Base-by-base conservation (phyloP, 140 eudicot species). In the Ambrosia hybrid region DNA sequence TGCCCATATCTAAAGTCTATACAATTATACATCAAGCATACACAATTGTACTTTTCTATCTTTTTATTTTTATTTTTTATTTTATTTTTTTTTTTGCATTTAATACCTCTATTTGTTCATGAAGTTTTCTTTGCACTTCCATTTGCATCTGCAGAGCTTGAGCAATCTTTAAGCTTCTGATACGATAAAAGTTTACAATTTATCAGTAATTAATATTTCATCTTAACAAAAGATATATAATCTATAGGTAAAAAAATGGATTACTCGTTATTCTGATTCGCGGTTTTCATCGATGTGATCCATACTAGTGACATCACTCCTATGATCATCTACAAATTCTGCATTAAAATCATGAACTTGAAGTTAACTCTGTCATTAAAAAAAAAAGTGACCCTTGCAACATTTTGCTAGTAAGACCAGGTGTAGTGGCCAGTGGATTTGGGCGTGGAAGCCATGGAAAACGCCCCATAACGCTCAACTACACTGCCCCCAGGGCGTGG, bases 51-150 rank as follows among this genome's bases (percentile, higher is more conserved):
- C 49, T 13, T 75, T 45, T 14, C 58, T 38, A 7, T 16, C 1
- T 38, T 0, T 17, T 15, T 16, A 0, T 21, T 21, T 21, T 21
- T 21, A 21, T 21, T 21, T 21, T 21, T 21, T 21, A 21, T 21
- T 21, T 21, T 21, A 21, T 62, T 13, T 15, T 65, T 17, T 55
- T 8, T 62, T 39, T 62, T 56, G 9, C 13, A 46, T n/a, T 61
- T 45, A 67, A 64, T 73, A 94, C 99, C 95, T 94, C 96, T 49
- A 94, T 86, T 71, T 94, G 99, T 78, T 94, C 96, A 55, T 88
- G 93, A 41, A 94, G 97, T 74, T 86, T 81, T 76, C 91, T 94
- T 81, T 94, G 97, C 74, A 90, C 96, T 65, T 94, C 95, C 91
- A 90, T 90, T 82, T 94, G 99, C 78, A 83, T 79, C 70, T 94